Evolutionary conservation across 2,329 filamentous ascomycete species (phyloP).

Genomic region (Lachnellula arida): DNA sequence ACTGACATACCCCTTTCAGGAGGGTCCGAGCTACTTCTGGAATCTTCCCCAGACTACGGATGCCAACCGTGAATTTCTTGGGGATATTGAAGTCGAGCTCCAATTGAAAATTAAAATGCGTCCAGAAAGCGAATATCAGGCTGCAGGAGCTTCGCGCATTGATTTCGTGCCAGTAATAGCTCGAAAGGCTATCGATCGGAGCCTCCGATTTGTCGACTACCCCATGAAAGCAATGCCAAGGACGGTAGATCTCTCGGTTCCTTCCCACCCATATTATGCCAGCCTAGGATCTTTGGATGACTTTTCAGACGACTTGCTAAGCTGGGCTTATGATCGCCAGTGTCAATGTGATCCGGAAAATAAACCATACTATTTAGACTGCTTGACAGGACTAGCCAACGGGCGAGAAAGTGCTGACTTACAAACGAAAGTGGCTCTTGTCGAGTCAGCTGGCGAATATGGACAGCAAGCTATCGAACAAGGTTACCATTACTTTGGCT

Average conservation of each 20-base stretch:
- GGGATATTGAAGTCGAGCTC: constrained; percentile 57
- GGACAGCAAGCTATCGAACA: constrained; percentile 50
- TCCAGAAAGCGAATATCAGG: constrained; percentile 10
- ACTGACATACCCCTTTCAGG: constrained; percentile 27
- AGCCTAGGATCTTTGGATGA: constrained; percentile 58
- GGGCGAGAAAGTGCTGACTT: constrained; percentile 48
- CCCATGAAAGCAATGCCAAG: constrained; percentile 19
- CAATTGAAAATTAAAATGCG: constrained; percentile 19
- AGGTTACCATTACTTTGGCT: constrained; percentile 56
- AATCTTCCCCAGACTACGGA: constrained; percentile 24
- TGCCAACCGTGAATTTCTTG: constrained; percentile 39
- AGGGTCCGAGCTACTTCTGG: constrained; percentile 31
- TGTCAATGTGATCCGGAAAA: constrained; percentile 48
- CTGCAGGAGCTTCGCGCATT: background rate
- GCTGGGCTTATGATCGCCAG: constrained; percentile 60
- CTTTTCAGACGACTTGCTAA: constrained; percentile 57
- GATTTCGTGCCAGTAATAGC: constrained; percentile 14
- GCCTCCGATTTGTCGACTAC: constrained; percentile 28
- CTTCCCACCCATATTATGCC: constrained; percentile 45
- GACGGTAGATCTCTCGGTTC: constrained; percentile 34
- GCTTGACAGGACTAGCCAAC: constrained; percentile 54
- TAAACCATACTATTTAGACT: constrained; percentile 59
- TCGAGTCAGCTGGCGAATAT: constrained; percentile 54
- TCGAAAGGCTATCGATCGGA: constrained; percentile 24
- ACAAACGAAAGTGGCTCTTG: constrained; percentile 50